Evolutionary conservation across 768 basidiomycete genomes (phyloP), one percentile per base, ranked within the genome.

Genomic region (Phanerochaete sordida): DNA sequence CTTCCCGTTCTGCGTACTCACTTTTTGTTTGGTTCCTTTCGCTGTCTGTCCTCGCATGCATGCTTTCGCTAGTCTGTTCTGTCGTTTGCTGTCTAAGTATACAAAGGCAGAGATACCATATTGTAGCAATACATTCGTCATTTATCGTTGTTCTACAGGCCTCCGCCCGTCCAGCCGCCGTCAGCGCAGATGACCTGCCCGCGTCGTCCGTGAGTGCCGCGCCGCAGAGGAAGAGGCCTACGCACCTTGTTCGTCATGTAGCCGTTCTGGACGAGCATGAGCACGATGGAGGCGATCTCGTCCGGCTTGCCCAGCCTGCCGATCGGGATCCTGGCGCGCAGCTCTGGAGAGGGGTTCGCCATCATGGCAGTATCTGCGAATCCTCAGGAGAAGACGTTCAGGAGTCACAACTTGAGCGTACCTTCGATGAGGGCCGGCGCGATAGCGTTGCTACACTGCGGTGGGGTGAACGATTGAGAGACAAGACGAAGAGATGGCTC

Each of bases 171-270:
- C 73, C 70, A 69, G 0, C 81, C 81, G 19, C 80, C 81, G 60
- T 82, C 81, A 1, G 75, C 78, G 0, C 77, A 78, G 39, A 81
- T 72, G 35, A 81, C 78, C 79, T 82, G 27, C 1, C 3, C 28
- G 35, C 26, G 15, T 43, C 23, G n/a, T 2, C 24, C 21, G 3
- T 28, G 16, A 53, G 45, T 53, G 56, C 26, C 31, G 8, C 30
- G 5, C 49, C 16, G 5, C 24, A 28, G 35, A 19, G 30, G 4
- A 7, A 3, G 35, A 49, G 27, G 48, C 3, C 26, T 31, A 21
- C 45, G 50, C 54, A 79, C 82, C 76, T 84, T 84, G 70, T 84
- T 82, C 21, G 82, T 83, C 77, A 84, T 80, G 52, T 84, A 84
- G 15, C 70, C 74, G 64, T 84, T 84, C 2, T 72, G 75, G 4